phyloP scores from a whole-genome alignment of 495 filamentous ascomycete species.

The Penicillium subrubescens region DNA sequence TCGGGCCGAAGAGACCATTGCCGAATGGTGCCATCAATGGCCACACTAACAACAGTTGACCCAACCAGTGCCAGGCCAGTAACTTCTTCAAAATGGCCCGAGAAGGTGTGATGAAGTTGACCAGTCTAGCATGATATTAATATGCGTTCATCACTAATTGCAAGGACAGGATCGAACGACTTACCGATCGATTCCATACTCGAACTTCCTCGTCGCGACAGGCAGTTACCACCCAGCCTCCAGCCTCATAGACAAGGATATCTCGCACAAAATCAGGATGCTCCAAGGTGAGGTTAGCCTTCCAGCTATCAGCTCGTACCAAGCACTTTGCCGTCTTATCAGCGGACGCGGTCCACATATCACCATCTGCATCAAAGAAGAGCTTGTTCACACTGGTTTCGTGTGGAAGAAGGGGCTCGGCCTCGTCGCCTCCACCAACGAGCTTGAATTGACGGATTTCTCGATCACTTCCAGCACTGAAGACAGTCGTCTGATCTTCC shows the following conservation, averaged over 20 bases:
- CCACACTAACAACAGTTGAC: slow-evolving; percentile 69
- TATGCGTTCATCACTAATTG: slow-evolving; percentile 18
- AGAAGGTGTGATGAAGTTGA: slow-evolving; percentile 71
- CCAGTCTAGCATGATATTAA: slow-evolving; percentile 53
- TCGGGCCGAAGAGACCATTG: slow-evolving; percentile 70
- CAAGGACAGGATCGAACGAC: slow-evolving; percentile 13
- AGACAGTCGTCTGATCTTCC: slow-evolving; percentile 54
- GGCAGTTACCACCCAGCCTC: slow-evolving; percentile 84
- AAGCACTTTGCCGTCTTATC: slow-evolving; percentile 82
- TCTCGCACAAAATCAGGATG: slow-evolving; percentile 92
- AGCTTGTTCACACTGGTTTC: slow-evolving; percentile 88
- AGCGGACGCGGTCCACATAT: slow-evolving; percentile 88
- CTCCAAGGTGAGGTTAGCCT: slow-evolving; percentile 66
- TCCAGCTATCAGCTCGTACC: slow-evolving; percentile 63
- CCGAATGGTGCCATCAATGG: slow-evolving; percentile 86
- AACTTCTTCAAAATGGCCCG: slow-evolving; percentile 91
- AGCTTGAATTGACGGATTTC: slow-evolving; percentile 69
- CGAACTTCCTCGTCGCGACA: slow-evolving; percentile 91
- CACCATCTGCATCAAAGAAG: slow-evolving; percentile 69
- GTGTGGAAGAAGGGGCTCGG: slow-evolving; percentile 72
- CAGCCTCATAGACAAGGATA: slow-evolving; percentile 67
- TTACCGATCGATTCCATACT: slow-evolving; percentile 74
- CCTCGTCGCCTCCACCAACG: slow-evolving; percentile 47
- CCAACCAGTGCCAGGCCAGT: slow-evolving; percentile 72
- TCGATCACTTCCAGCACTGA: slow-evolving; percentile 81